Evolutionary conservation across 169 alveolate genomes (phyloP), one percentile per base, ranked within the genome.

Genomic region (Eimeria acervulina): DNA sequence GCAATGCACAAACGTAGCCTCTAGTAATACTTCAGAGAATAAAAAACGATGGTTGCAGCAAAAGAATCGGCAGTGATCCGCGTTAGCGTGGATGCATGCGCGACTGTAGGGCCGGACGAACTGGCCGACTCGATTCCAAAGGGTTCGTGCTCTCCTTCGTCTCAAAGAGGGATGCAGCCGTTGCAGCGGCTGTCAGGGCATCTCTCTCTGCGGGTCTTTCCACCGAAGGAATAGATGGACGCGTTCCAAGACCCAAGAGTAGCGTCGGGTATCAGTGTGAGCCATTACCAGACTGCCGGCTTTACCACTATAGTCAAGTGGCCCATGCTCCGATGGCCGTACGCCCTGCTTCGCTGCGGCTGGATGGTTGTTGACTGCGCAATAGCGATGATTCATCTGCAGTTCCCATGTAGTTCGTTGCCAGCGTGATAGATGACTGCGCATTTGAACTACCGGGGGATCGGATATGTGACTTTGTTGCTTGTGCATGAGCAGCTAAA

Each of bases 51-150:
- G 61, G 76, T 5, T 23, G 40, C 17, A 4, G 31, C 1, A 19
- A 28, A 28, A 28, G 42, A 33, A 0, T 26, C 40, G 68, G 26
- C 8, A 26, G 63, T 78, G 40, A 42, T 17, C 40, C 44, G 63
- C 42, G 33, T 55, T 47, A 26, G 52, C 7, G 10, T 15, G 40
- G 23, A 21, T 59, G 94, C 42, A 66, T 63, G 36, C 33, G 83
- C 55, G 68, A 98, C 38, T 99, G 98, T 92, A 97, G 99, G 98
- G 98, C 98, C 26, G 99, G 99, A 66, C 97, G 99, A 93, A 99
- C 99, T 85, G 99, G 99, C 15, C 97, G 99, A 74, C 97, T 97
- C 93, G 97, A 98, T 96, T 97, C 98, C 28, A 98, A 98, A 89
- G 99, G 99, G 12, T 72, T 52, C 26, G 95, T 90, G 19, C 55